Evolutionary conservation across 2,329 filamentous ascomycete species (phyloP).

Genomic region (Colletotrichum spaethianum): DNA sequence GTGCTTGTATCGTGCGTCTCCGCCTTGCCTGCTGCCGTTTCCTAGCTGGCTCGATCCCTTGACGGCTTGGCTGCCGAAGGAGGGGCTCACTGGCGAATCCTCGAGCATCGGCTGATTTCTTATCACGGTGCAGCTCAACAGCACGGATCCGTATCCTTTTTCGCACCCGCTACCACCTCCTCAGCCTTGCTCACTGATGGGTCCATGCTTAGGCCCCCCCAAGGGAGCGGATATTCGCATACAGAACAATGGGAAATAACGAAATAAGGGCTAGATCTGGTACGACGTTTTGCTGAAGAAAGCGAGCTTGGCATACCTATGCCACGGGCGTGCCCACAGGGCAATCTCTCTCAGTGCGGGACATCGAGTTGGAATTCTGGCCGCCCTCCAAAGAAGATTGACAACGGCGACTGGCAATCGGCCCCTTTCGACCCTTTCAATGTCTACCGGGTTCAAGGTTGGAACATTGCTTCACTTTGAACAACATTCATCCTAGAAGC

Average conservation of each 20-base stretch:
- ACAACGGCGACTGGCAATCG: background rate
- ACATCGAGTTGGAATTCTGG: slow-evolving; percentile 5
- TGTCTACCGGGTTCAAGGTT: background rate
- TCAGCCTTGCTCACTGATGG: slow-evolving; percentile 6
- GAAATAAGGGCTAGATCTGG: slow-evolving; percentile 31
- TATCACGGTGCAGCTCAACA: slow-evolving; percentile 26
- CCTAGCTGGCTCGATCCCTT: slow-evolving; percentile 33
- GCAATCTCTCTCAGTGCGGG: slow-evolving; percentile 1
- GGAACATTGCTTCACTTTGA: background rate
- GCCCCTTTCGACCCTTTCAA: background rate
- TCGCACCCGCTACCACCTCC: slow-evolving; percentile 11
- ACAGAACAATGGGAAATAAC: slow-evolving; percentile 11
- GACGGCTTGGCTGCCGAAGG: slow-evolving; percentile 29
- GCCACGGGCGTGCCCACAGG: slow-evolving; percentile 6
- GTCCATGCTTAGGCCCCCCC: slow-evolving; percentile 9
- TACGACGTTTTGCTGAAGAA: slow-evolving; percentile 39
- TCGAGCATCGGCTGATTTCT: slow-evolving; percentile 22
- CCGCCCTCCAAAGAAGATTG: background rate
- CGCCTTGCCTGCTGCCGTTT: slow-evolving; percentile 16
- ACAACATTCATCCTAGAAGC: background rate
- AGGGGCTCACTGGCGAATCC: slow-evolving; percentile 24
- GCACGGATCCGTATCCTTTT: slow-evolving; percentile 3
- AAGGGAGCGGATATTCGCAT: slow-evolving; percentile 23
- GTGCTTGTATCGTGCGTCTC: slow-evolving; percentile 35
- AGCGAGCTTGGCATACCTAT: slow-evolving; percentile 20